Evolutionary conservation across 768 basidiomycete species (phyloP).

Genomic region (Mycena venus): DNA sequence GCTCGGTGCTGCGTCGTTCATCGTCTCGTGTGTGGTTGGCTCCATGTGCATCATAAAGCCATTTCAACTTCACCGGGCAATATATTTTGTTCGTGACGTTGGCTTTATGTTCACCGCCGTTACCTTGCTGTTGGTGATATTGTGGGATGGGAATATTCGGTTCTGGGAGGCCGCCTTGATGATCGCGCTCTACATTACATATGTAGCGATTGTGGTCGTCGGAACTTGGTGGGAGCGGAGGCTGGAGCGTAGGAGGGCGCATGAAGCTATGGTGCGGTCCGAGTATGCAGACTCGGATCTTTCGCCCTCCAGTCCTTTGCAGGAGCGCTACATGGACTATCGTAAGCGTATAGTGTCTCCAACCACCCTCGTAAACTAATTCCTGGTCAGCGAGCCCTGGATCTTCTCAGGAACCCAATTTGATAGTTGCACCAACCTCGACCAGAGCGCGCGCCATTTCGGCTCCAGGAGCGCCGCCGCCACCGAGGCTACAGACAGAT

Average conservation of each 20-base stretch:
- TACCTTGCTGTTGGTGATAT: slow-evolving; percentile 76
- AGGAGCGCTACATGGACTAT: slow-evolving; percentile 72
- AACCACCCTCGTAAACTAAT: slow-evolving; percentile 11
- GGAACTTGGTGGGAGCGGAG: slow-evolving; percentile 84
- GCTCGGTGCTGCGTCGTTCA: slow-evolving; percentile 95
- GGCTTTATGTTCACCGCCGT: slow-evolving; percentile 94
- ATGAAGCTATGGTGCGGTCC: slow-evolving; percentile 67
- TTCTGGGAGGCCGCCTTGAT: slow-evolving; percentile 81
- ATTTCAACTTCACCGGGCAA: slow-evolving; percentile 83
- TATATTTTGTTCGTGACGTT: slow-evolving; percentile 90
- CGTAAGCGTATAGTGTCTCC: slow-evolving; percentile 54
- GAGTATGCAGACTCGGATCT: slow-evolving; percentile 69
- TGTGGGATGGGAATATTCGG: slow-evolving; percentile 81
- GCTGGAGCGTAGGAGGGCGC: slow-evolving; percentile 58
- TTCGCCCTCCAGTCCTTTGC: slow-evolving; percentile 48
- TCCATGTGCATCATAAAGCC: slow-evolving; percentile 98
- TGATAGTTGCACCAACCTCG: slow-evolving; percentile 47
- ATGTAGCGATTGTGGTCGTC: slow-evolving; percentile 82
- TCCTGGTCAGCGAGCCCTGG: slow-evolving; percentile 29
- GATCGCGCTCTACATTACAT: slow-evolving; percentile 80
- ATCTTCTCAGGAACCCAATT: slow-evolving; percentile 35
- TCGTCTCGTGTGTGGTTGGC: slow-evolving; percentile 95
- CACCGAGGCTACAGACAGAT: slow-evolving; percentile 43
- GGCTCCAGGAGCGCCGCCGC: slow-evolving; percentile 35
- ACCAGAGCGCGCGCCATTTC: slow-evolving; percentile 48